These are phyloP conservation scores for Cicer judaicum DNA, from an alignment of 306 rosid genomes.

Conservation along the genomic window DNA sequence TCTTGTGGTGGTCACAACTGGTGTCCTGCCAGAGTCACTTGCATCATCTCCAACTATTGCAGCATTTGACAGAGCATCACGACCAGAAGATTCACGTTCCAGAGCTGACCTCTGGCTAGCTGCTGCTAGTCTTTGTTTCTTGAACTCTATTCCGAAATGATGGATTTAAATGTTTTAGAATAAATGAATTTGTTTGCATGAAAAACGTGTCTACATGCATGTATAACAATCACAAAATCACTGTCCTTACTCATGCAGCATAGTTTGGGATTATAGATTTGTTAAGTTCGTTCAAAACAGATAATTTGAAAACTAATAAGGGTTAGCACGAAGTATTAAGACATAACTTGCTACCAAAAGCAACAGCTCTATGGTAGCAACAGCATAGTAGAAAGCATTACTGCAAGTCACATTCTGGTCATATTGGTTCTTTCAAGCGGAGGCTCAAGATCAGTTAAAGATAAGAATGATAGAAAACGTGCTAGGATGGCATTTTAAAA, in stretches of 20 bases:
- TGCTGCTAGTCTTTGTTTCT: conserved; percentile 60
- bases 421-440: conserved; percentile 32
- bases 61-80: conserved; percentile 94
- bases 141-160: conserved; percentile 70
- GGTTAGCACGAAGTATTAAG: conserved; percentile 12
- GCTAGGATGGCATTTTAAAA: not conserved
- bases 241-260: conserved; percentile 14
- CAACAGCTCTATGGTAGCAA: not conserved
- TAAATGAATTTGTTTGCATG: conserved; percentile 22
- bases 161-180: conserved; percentile 11
- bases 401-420: conserved; percentile 13
- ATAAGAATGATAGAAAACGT: not conserved
- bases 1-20: conserved; percentile 85
- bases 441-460: not conserved
- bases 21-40: conserved; percentile 64
- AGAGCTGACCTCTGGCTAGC: conserved; percentile 56
- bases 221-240: conserved; percentile 21
- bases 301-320: conserved; percentile 7
- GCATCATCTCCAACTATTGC: conserved; percentile 78
- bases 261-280: conserved; percentile 19
- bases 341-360: conserved; percentile 18
- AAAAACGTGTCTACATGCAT: conserved; percentile 20
- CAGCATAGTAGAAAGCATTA: conserved; percentile 1
- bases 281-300: conserved; percentile 22
- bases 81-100: conserved; percentile 79